Evolutionary conservation across 345 rosid species (phyloP).

Genomic region (Moringa oleifera): DNA sequence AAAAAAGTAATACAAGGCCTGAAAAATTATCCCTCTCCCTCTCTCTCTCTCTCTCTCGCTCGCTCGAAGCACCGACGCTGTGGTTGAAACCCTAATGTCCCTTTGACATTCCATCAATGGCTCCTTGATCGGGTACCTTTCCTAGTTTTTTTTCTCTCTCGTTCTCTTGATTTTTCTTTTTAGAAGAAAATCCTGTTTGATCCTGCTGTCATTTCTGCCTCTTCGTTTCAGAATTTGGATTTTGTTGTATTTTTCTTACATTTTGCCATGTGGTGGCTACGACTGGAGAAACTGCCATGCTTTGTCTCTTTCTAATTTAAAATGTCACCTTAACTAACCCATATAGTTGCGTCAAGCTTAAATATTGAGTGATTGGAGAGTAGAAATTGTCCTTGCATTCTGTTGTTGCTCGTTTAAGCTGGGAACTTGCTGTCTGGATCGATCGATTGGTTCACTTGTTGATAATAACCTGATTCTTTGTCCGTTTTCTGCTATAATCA

Average conservation of each 20-base stretch:
- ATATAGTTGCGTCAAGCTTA: background rate
- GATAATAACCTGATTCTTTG: background rate
- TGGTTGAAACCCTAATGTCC: background rate
- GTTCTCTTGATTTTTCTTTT: background rate
- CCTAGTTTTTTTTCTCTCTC: background rate
- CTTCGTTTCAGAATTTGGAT: background rate
- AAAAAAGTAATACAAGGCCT: background rate
- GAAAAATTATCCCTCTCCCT: background rate
- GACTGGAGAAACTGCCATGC: background rate
- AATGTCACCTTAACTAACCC: background rate
- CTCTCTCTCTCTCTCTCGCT: background rate
- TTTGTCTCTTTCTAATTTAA: background rate
- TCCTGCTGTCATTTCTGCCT: background rate
- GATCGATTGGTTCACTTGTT: background rate
- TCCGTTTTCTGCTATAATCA: background rate
- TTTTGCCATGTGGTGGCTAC: background rate
- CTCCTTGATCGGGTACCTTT: slow-evolving; percentile 22
- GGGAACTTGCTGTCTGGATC: background rate
- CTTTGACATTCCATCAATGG: slow-evolving; percentile 17
- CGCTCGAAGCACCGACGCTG: slow-evolving; percentile 5
- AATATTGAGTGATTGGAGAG: background rate
- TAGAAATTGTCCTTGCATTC: background rate
- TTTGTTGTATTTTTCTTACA: background rate
- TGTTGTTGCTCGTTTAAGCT: too few relatives aligned
- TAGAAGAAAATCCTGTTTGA: background rate